phyloP scores from a whole-genome alignment of 345 rosid genomes.

The Noccaea bulbosa region DNA sequence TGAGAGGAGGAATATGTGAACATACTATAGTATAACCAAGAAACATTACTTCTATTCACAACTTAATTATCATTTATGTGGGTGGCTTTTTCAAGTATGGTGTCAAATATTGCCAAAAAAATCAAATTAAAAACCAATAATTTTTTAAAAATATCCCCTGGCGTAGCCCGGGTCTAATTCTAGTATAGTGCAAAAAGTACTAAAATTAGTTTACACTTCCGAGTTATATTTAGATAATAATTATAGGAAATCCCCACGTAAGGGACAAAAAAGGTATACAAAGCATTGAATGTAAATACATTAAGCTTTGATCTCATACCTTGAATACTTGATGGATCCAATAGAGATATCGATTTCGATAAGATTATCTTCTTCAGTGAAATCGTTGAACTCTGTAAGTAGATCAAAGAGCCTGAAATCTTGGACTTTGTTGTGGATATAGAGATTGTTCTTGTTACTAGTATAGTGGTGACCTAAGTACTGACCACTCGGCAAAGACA shows the following conservation, averaged over 20 bases:
- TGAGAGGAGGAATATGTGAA: too few relatives aligned
- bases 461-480: conserved; percentile 41
- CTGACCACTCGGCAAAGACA: conserved; percentile 68
- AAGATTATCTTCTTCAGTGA: conserved; percentile 77
- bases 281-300: conserved; percentile 5
- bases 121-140: too few relatives aligned
- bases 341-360: conserved; percentile 81
- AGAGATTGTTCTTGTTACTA: conserved; percentile 30
- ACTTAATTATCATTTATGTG: too few relatives aligned
- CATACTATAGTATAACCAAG: too few relatives aligned
- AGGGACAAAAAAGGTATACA: not conserved
- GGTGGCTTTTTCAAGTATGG: too few relatives aligned
- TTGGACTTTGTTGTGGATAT: conserved; percentile 37
- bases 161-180: too few relatives aligned
- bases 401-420: conserved; percentile 44
- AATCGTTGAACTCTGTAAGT: conserved; percentile 51
- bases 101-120: too few relatives aligned
- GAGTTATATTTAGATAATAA: not conserved
- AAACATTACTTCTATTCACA: too few relatives aligned
- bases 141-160: too few relatives aligned
- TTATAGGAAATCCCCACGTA: conserved; percentile 22
- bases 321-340: conserved; percentile 78
- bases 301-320: conserved; percentile 72
- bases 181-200: conserved; percentile 23
- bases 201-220: conserved; percentile 13